Conservation (phyloP, 371 early-diverging fungal species). For the Mortierella sp. region DNA sequence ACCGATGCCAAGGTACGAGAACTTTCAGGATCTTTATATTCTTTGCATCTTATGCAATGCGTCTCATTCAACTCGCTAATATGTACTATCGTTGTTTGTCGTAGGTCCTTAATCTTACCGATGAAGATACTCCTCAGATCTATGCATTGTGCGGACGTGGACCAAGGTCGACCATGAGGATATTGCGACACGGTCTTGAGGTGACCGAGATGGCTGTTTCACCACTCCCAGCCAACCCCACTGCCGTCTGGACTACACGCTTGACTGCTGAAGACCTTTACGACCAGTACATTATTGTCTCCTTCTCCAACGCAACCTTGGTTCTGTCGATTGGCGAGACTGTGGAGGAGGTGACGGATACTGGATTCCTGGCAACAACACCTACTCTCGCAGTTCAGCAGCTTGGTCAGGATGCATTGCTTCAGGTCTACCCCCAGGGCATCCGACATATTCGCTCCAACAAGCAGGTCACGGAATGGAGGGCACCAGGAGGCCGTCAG, state of each 20-base stretch:
- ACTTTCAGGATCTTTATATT: neutral
- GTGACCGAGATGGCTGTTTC: constrained; percentile 92
- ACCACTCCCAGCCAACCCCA: constrained; percentile 94
- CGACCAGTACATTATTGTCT: constrained; percentile 93
- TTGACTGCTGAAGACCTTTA: constrained; percentile 65
- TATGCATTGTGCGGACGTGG: constrained; percentile 93
- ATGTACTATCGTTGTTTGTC: constrained; percentile 19
- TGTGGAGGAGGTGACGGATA: constrained; percentile 94
- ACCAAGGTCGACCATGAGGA: constrained; percentile 84
- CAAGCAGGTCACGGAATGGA: constrained; percentile 95
- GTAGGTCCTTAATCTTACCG: constrained; percentile 86
- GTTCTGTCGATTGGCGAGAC: constrained; percentile 95
- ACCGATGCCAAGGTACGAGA: constrained; percentile 68
- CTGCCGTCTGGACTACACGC: constrained; percentile 95
- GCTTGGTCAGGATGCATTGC: constrained; percentile 89
- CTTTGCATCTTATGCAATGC: neutral
- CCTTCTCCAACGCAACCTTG: constrained; percentile 93
- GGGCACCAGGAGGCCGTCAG: constrained; percentile 78
- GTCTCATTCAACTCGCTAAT: too few species aligned
- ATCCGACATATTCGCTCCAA: constrained; percentile 91
- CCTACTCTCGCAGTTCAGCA: constrained; percentile 90
- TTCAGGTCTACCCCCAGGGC: constrained; percentile 92
- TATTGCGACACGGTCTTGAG: constrained; percentile 94
- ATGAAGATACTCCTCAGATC: constrained; percentile 95
- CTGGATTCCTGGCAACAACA: constrained; percentile 85